Conservation (phyloP, 1,284 basidiomycete genomes). For the Pyrrhoderma lamaoense region DNA sequence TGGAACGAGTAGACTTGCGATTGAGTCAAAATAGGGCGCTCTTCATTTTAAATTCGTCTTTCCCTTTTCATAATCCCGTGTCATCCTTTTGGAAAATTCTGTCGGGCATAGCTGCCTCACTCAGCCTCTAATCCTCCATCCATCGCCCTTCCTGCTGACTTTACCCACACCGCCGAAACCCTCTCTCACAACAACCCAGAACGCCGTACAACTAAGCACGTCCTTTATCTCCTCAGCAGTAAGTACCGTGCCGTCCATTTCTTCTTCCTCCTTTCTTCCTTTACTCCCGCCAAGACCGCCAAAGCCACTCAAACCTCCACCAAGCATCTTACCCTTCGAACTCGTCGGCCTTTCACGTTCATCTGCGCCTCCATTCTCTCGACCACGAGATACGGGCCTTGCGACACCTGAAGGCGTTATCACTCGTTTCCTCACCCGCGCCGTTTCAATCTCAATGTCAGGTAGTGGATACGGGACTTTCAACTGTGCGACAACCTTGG, state of each 20-base stretch:
- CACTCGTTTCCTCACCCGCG: constrained; percentile 42
- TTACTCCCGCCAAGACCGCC: background rate
- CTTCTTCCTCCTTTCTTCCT: constrained; percentile 18
- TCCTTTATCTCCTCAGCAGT: constrained; percentile 94
- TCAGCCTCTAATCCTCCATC: constrained; percentile 58
- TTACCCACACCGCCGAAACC: constrained; percentile 85
- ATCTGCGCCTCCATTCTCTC: constrained; percentile 8
- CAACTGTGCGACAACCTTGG: constrained; percentile 87
- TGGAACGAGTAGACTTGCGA: no score
- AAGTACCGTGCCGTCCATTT: constrained; percentile 45
- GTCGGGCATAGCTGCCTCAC: no score
- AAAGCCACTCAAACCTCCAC: constrained; percentile 4
- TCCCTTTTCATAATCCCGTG: no score
- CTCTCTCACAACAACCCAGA: constrained; percentile 92
- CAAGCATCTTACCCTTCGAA: constrained; percentile 11
- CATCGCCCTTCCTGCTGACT: constrained; percentile 70
- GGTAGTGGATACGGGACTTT: constrained; percentile 84
- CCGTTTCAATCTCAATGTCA: constrained; percentile 60
- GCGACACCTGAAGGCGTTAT: constrained; percentile 37
- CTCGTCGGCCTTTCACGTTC: constrained; percentile 9
- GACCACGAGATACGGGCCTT: constrained; percentile 28
- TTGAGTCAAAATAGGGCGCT: no score
- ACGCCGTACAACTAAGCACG: constrained; percentile 77
- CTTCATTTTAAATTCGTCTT: no score
- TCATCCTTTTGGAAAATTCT: no score